Evolutionary conservation across 805 yeast genomes (phyloP).

Genomic region (Trichomonascus vanleenenianus): DNA sequence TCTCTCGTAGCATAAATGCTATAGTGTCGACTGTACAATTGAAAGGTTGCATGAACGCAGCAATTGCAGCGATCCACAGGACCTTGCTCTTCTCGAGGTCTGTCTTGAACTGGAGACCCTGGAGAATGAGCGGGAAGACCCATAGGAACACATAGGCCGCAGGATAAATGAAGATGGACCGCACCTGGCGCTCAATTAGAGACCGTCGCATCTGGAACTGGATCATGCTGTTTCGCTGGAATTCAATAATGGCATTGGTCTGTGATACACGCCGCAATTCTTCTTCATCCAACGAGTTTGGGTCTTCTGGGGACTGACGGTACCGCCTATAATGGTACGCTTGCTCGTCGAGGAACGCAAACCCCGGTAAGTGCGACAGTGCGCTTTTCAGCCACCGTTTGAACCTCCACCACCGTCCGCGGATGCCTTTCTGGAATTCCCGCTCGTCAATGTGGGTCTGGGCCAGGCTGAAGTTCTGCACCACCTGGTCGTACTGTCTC

Average conservation of each 20-base stretch:
- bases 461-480: slow-evolving; percentile 25
- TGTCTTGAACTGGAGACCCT: slow-evolving; percentile 47
- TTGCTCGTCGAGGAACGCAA: slow-evolving; percentile 12
- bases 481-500: slow-evolving; percentile 24
- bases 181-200: slow-evolving; percentile 68
- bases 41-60: slow-evolving; percentile 74
- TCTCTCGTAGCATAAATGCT: slow-evolving; percentile 69
- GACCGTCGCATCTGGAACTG: slow-evolving; percentile 56
- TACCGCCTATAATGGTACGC: background rate
- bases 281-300: background rate
- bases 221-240: slow-evolving; percentile 55
- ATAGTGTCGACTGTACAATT: slow-evolving; percentile 70
- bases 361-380: slow-evolving; percentile 15
- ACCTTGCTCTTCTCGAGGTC: slow-evolving; percentile 43
- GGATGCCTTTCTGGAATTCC: background rate
- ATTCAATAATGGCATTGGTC: slow-evolving; percentile 16
- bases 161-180: slow-evolving; percentile 76
- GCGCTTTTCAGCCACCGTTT: background rate
- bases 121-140: slow-evolving; percentile 70
- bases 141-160: slow-evolving; percentile 72
- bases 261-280: slow-evolving; percentile 8
- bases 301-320: background rate
- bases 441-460: slow-evolving; percentile 11
- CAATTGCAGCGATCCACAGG: slow-evolving; percentile 55
- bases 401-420: slow-evolving; percentile 2